phyloP scores from a whole-genome alignment of 129 eudicot species.

The Chrysanthemum seticuspe region DNA sequence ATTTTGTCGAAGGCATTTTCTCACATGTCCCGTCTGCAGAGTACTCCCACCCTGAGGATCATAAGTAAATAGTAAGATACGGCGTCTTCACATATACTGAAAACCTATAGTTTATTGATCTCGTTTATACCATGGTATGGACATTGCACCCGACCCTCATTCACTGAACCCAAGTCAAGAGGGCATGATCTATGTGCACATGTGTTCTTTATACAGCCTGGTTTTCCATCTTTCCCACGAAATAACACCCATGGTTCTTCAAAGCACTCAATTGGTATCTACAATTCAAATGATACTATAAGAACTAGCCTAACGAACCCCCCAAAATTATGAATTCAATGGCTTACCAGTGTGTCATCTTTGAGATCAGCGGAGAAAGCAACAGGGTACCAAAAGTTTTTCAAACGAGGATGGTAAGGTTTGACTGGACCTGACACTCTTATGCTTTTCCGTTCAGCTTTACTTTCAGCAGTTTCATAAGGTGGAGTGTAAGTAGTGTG shows the following conservation, averaged over 20 bases:
- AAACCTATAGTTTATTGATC: neutral
- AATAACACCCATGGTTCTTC: slow-evolving; percentile 97
- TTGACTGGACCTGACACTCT: slow-evolving; percentile 79
- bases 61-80: neutral
- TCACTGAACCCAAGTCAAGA: slow-evolving; percentile 85
- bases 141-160: slow-evolving; percentile 94
- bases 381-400: slow-evolving; percentile 89
- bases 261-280: slow-evolving; percentile 89
- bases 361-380: slow-evolving; percentile 77
- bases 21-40: slow-evolving; percentile 85
- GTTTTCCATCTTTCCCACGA: slow-evolving; percentile 97
- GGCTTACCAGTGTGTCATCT: slow-evolving; percentile 49
- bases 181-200: slow-evolving; percentile 99
- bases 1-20: slow-evolving; percentile 95
- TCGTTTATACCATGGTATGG: slow-evolving; percentile 82
- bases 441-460: slow-evolving; percentile 44
- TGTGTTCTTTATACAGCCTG: slow-evolving; percentile 91
- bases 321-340: no score
- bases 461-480: slow-evolving; percentile 39
- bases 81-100: slow-evolving; percentile 1
- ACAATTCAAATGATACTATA: neutral
- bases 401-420: slow-evolving; percentile 55
- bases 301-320: no score
- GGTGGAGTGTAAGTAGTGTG: slow-evolving; percentile 43
- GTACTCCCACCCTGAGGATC: slow-evolving; percentile 86